A percentile compares a stretch with the other conserved stretches of the same genome.
These are phyloP conservation scores for Geranomyces variabilis DNA, from an alignment of 192 early-diverging fungal genomes.

Conservation along the genomic window DNA sequence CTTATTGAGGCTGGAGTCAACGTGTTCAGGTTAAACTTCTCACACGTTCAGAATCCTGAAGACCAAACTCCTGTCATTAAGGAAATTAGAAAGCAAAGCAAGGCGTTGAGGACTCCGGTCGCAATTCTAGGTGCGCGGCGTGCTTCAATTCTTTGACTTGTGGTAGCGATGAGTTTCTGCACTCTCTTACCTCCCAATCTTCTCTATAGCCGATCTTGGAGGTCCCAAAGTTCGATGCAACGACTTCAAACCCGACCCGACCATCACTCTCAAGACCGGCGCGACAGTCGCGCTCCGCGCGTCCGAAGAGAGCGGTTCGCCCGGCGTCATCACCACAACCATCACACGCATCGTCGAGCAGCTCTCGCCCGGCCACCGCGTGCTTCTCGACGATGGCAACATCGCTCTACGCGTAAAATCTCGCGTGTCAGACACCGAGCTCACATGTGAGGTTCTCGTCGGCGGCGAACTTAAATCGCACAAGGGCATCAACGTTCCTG, in stretches of 20 bases:
- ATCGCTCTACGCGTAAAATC: constrained; percentile 42
- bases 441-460: constrained; percentile 51
- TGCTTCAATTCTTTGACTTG: constrained; percentile 20
- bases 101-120: constrained; percentile 48
- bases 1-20: constrained; percentile 51
- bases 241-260: constrained; percentile 46
- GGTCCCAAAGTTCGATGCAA: constrained; percentile 64
- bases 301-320: constrained; percentile 42
- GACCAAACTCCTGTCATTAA: constrained; percentile 50
- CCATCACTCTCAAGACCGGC: constrained; percentile 41
- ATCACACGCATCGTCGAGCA: constrained; percentile 46
- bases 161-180: constrained; percentile 14
- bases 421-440: constrained; percentile 46
- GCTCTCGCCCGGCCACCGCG: constrained; percentile 52
- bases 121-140: constrained; percentile 47
- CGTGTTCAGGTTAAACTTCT: constrained; percentile 59
- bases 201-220: constrained; percentile 47
- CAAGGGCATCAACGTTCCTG: constrained; percentile 64
- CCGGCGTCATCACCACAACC: constrained; percentile 49
- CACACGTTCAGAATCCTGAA: constrained; percentile 51
- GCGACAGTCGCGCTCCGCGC: constrained; percentile 34
- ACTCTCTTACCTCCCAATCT: constrained; percentile 6
- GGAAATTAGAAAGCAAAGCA: constrained; percentile 48
- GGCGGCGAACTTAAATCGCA: constrained; percentile 53
- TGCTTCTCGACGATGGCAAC: constrained; percentile 60